Percentiles rank a stretch among this genome's conserved stretches.
Conservation (phyloP, 2,329 filamentous ascomycete species). For the Colletotrichum navitas region DNA sequence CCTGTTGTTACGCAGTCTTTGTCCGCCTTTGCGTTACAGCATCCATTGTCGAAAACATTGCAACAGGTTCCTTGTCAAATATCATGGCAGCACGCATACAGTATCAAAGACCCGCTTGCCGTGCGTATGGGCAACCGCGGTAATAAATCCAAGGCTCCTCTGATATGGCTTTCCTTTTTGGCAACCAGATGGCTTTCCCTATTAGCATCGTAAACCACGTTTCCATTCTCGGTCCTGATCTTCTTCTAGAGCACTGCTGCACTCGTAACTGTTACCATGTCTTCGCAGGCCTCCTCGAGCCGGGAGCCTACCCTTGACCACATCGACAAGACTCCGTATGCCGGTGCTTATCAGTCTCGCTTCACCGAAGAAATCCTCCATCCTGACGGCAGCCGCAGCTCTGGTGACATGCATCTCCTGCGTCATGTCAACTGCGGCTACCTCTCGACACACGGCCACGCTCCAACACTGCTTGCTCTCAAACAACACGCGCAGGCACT, state of each 20-base stretch:
- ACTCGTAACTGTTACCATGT: not conserved
- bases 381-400: not conserved
- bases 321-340: slow-evolving; percentile 36
- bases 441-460: slow-evolving; percentile 63
- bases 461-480: slow-evolving; percentile 68
- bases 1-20: not conserved
- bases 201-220: not conserved
- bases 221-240: not conserved
- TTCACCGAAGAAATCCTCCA: slow-evolving; percentile 28
- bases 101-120: not conserved
- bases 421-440: slow-evolving; percentile 68
- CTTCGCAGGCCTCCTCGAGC: not conserved
- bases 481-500: slow-evolving; percentile 73
- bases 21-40: not conserved
- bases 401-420: slow-evolving; percentile 46
- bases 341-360: slow-evolving; percentile 36
- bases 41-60: not conserved
- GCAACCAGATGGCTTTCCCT: not conserved
- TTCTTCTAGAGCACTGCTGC: not conserved
- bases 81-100: not conserved
- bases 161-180: not conserved
- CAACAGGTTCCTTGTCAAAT: not conserved
- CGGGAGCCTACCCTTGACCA: not conserved
- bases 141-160: not conserved
- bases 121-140: not conserved